Evolutionary conservation across 1,284 basidiomycete genomes (phyloP), one percentile per base, ranked within the genome.

Genomic region (Fomitopsis pinicola): DNA sequence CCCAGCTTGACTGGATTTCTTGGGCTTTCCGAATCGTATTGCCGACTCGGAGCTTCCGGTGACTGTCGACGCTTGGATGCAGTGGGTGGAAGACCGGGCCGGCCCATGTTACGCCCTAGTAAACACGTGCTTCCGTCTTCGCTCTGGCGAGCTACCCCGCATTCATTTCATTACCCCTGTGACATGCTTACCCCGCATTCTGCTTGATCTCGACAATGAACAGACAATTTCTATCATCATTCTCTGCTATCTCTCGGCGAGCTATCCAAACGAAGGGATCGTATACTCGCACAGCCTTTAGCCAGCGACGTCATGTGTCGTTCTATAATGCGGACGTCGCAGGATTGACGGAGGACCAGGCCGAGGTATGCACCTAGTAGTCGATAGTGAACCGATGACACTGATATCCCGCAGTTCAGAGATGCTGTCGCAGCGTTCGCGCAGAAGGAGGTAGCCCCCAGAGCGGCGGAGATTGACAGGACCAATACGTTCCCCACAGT

Each of bases 381-480:
- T 22, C 26, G 1, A 22, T 22, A 35, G 48, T 28, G n/a, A 26
- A 3, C 56, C 53, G 3, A 33, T 55, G 17, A 60, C 40, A 44
- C 10, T 33, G 35, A 48, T 10, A 44, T 8, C n/a, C 44, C 26
- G 10, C 28, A 96, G 94, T 95, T 97, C 72, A 80, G 91, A 62
- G 84, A 87, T 71, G 90, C 88, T 1, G 86, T 96, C 1, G 75
- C 78, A 28, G 84, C 88, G 57, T 97, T 96, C 69, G 89, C 92
- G 26, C 78, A 89, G 76, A 83, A 82, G 66, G 91, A 94, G 72
- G 79, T 97, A 57, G 89, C 91, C 1, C 94, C 92, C 7, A 78
- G 89, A 63, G 94, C 94, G 5, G 88, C 83, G 55, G 87, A 94
- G 68, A 89, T 95, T 56, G 95, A 97, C 78, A 87, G 81, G 73